Conservation (phyloP, 2,329 filamentous ascomycete species). For the Aspergillus neoniger region DNA sequence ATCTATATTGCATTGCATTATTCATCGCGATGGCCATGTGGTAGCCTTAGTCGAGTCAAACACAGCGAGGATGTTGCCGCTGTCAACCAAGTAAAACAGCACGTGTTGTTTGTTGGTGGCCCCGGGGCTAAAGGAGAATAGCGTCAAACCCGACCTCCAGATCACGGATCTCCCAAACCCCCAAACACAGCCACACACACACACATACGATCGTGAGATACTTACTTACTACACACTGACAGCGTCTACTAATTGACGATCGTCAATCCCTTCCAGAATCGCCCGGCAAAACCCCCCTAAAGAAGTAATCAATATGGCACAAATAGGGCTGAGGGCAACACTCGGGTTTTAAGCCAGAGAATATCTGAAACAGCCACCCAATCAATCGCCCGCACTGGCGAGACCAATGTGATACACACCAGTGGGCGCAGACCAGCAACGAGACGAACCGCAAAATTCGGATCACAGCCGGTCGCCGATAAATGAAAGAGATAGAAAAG, state of each 20-base stretch:
- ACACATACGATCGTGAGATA: neutral
- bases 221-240: neutral
- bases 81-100: neutral
- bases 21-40: neutral
- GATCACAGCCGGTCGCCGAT: slow-evolving; percentile 4
- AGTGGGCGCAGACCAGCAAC: neutral
- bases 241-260: neutral
- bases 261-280: neutral
- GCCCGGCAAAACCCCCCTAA: neutral
- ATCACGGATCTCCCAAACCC: neutral
- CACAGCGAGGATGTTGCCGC: neutral
- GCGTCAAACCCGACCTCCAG: neutral
- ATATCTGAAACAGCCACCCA: neutral
- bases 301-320: neutral
- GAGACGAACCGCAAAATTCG: neutral
- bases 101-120: neutral
- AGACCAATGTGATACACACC: neutral
- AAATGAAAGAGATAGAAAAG: neutral
- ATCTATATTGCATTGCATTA: too few relatives aligned
- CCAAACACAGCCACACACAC: neutral
- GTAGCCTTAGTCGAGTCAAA: too few relatives aligned
- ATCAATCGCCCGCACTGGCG: neutral
- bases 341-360: neutral
- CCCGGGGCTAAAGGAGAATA: neutral
- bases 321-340: neutral